Base-by-base conservation (phyloP, 176 grass and related monocot species). In the sorghum (Sorghum bicolor) region DNA sequence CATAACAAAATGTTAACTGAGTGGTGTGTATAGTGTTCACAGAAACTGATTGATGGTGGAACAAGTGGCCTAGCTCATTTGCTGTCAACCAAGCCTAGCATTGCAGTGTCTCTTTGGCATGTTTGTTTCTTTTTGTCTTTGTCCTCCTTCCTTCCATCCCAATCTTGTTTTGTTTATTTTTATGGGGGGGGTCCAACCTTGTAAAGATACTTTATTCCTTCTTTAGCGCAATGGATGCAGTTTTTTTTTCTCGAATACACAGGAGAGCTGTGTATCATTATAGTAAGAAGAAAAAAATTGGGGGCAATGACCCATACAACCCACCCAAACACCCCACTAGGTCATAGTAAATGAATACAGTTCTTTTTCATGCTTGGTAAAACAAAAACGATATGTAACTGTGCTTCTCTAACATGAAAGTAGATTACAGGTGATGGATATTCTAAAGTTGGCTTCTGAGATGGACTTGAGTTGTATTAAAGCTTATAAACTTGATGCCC, bases 391-490 rank as follows among this genome's bases (percentile, higher is more conserved):
- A 29, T 72, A 45, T 47, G 43, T 17, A 31, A 74, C 48, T 71
- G 15, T 70, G 55, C 2, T 64, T 58, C 41, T 65, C 70, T 94
- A 84, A 87, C 73, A 87, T 63, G 64, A 75, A 83, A 76, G 25
- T 85, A 72, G 14, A 72, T 92, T 94, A 73, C 87, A 95, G 93
- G 96, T 98, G 66, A 98, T 98, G 96, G 89, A 93, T 83, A 89
- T 95, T 87, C 76, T 95, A 77, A 98, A 95, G 72, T 91, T 93
- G 91, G 93, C 91, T 37, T 85, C 91, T 38, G 96, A 98, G 87
- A 95, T 98, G 96, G 91, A 88, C 87, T 82, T 98, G 88, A 87
- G 85, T 81, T 98, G 87, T 77, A 98, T 98, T 88, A 95, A 92
- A 83, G 93, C 93, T 80, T 98, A 90, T 91, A 98, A 93, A 84